A percentile compares a stretch with the other conserved stretches of the same genome.
These are phyloP conservation scores for Phytophthora foliorum DNA, from an alignment of 352 stramenopile species.

Conservation along the genomic window DNA sequence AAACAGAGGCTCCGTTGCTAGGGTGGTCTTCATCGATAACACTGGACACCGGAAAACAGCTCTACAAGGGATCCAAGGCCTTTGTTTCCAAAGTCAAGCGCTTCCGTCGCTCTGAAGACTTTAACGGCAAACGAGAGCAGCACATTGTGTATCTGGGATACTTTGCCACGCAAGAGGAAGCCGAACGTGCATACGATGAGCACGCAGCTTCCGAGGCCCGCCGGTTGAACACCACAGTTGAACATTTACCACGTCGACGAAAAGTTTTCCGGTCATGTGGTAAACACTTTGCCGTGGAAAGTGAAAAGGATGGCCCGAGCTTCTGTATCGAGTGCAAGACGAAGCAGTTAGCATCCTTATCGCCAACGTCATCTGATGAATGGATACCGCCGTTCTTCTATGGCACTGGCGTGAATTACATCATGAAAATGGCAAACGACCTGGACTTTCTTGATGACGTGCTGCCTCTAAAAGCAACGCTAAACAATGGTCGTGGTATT, in stretches of 20 bases:
- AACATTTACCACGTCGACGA: conserved; percentile 61
- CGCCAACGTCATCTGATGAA: conserved; percentile 38
- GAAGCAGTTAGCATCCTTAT: conserved; percentile 55
- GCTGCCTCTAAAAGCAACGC: conserved; percentile 49
- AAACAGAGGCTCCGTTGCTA: conserved; percentile 41
- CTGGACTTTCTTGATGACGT: conserved; percentile 78
- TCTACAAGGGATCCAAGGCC: conserved; percentile 77
- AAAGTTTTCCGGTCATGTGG: conserved; percentile 83
- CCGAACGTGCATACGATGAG: conserved; percentile 77
- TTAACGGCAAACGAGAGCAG: conserved; percentile 58
- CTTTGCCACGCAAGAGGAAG: conserved; percentile 71
- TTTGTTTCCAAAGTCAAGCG: conserved; percentile 81
- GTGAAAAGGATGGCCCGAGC: conserved; percentile 66
- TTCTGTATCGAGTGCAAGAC: conserved; percentile 85
- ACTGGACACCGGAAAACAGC: conserved; percentile 62
- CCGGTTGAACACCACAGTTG: conserved; percentile 69
- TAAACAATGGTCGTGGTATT: conserved; percentile 53
- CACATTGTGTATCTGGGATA: conserved; percentile 80
- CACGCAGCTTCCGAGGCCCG: conserved; percentile 67
- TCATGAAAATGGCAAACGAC: conserved; percentile 78
- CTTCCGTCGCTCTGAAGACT: conserved; percentile 71
- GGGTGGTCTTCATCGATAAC: conserved; percentile 82
- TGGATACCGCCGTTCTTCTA: conserved; percentile 81
- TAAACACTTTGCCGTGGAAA: conserved; percentile 87
- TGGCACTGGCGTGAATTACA: conserved; percentile 69